Conservation (phyloP, 1,284 basidiomycete genomes). For the Cystobasidium slooffiae region DNA sequence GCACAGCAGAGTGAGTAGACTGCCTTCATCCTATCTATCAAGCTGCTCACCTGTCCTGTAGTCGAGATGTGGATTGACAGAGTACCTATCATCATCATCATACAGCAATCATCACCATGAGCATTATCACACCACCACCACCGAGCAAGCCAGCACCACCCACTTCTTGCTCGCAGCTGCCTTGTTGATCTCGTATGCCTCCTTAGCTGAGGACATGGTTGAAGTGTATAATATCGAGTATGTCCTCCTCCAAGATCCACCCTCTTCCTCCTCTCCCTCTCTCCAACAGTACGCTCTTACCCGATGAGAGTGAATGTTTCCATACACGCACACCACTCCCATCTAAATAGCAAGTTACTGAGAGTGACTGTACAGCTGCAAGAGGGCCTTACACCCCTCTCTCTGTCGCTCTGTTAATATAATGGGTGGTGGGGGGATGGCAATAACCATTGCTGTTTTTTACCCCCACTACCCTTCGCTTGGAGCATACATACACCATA, state of each 20-base stretch:
- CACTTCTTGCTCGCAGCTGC: conserved; percentile 38
- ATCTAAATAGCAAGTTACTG: conserved; percentile 26
- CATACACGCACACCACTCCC: conserved; percentile 1
- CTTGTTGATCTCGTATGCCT: conserved; percentile 41
- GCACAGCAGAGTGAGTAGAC: conserved; percentile 1
- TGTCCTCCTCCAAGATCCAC: background rate
- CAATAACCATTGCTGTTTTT: too few species aligned
- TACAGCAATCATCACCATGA: background rate
- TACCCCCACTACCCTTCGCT: conserved; percentile 32
- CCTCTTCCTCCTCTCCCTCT: background rate
- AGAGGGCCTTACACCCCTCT: conserved; percentile 24
- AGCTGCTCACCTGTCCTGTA: conserved; percentile 49
- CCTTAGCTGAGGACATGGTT: conserved; percentile 16
- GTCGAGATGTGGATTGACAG: conserved; percentile 77
- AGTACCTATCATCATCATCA: conserved; percentile 56
- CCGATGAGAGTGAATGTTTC: conserved; percentile 11
- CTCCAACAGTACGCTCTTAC: conserved; percentile 40
- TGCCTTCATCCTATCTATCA: background rate
- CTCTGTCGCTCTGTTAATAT: conserved; percentile 25
- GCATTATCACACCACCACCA: background rate
- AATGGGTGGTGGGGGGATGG: conserved; percentile 23
- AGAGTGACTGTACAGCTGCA: conserved; percentile 1
- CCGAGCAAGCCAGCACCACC: background rate
- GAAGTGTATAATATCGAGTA: background rate
- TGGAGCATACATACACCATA: conserved; percentile 27